These are phyloP conservation scores for Lodderomyces pseudojiufengensis DNA, from an alignment of 1,139 yeast genomes.

Conservation along the genomic window DNA sequence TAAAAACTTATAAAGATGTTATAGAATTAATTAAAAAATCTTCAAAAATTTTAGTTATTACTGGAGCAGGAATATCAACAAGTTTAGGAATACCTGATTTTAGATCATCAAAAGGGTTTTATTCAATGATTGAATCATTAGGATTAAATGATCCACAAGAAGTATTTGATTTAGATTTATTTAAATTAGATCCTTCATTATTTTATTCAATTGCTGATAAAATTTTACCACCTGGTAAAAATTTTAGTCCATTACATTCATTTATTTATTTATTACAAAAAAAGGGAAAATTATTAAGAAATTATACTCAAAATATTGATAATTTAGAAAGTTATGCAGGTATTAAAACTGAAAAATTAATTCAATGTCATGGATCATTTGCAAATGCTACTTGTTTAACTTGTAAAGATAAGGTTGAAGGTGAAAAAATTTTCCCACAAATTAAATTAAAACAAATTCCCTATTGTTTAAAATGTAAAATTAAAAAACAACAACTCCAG, in stretches of 20 bases:
- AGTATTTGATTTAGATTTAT: constrained; percentile 76
- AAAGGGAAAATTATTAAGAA: constrained; percentile 74
- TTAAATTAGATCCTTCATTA: constrained; percentile 73
- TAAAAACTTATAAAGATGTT: constrained; percentile 61
- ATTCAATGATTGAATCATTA: constrained; percentile 62
- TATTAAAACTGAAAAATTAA: constrained; percentile 60
- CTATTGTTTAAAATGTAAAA: constrained; percentile 64
- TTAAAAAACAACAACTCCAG: constrained; percentile 34
- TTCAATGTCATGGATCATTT: constrained; percentile 96
- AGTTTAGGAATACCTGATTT: constrained; percentile 93
- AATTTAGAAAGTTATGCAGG: constrained; percentile 87
- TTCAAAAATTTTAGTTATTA: constrained; percentile 66
- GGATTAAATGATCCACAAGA: constrained; percentile 92
- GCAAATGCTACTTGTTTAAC: constrained; percentile 87
- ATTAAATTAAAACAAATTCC: constrained; percentile 64
- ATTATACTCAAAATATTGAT: constrained; percentile 94
- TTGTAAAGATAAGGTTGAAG: constrained; percentile 66
- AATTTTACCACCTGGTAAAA: constrained; percentile 73
- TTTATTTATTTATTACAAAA: constrained; percentile 75
- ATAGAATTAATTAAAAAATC: constrained; percentile 51
- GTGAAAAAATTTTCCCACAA: constrained; percentile 60
- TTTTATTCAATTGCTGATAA: constrained; percentile 87
- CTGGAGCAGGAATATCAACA: constrained; percentile 97
- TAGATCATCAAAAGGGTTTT: constrained; percentile 85
- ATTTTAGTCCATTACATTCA: constrained; percentile 82